Percentiles rank a stretch among this genome's conserved stretches.
phyloP scores from a whole-genome alignment of 805 yeast species.

The Ogataea trehaloabstinens region DNA sequence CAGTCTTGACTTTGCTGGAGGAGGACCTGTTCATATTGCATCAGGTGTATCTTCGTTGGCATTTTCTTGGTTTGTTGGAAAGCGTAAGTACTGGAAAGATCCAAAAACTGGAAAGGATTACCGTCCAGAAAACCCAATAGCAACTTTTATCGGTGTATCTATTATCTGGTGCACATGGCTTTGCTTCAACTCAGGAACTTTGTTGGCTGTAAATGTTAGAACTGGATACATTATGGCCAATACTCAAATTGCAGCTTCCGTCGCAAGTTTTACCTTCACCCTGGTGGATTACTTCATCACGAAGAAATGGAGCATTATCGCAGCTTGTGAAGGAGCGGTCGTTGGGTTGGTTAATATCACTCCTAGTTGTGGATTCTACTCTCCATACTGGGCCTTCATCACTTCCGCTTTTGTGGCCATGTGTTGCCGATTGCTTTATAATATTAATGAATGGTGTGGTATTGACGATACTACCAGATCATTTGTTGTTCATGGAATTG shows the following conservation, averaged over 20 bases:
- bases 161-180: slow-evolving; percentile 50
- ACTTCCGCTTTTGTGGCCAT: slow-evolving; percentile 40
- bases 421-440: slow-evolving; percentile 35
- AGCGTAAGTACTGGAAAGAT: slow-evolving; percentile 34
- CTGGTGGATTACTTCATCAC: slow-evolving; percentile 39
- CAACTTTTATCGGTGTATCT: slow-evolving; percentile 43
- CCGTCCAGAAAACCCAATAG: slow-evolving; percentile 36
- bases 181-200: slow-evolving; percentile 47
- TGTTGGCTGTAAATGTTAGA: slow-evolving; percentile 38
- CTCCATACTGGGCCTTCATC: slow-evolving; percentile 46
- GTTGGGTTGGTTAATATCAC: slow-evolving; percentile 47
- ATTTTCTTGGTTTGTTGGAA: slow-evolving; percentile 44
- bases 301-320: slow-evolving; percentile 39
- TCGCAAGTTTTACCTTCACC: slow-evolving; percentile 45
- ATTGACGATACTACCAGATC: slow-evolving; percentile 47
- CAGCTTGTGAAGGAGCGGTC: slow-evolving; percentile 47
- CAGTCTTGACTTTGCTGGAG: slow-evolving; percentile 48
- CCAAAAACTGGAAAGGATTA: slow-evolving; percentile 29
- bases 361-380: slow-evolving; percentile 44
- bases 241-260: slow-evolving; percentile 51
- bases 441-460: slow-evolving; percentile 39
- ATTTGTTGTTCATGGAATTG: slow-evolving; percentile 46
- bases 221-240: slow-evolving; percentile 47
- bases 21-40: slow-evolving; percentile 49
- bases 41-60: slow-evolving; percentile 42